Conservation (phyloP, 345 rosid genomes). For the Aquilaria malaccensis region DNA sequence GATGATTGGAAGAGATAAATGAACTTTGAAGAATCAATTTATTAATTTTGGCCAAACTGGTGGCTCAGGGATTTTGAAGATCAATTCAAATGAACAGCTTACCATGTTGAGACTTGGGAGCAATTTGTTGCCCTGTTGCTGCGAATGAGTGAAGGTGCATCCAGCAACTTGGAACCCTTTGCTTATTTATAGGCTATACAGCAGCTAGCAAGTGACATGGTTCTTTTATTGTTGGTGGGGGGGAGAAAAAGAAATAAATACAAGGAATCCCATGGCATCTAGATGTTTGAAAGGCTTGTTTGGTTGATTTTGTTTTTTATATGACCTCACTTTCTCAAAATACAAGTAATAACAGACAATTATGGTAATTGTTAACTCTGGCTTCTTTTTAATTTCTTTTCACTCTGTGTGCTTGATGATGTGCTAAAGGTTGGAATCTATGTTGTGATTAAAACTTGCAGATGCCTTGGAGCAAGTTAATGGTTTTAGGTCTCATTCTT, state of each 20-base stretch:
- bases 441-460: background rate
- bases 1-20: background rate
- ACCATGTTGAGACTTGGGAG: conserved; percentile 20
- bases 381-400: background rate
- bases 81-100: background rate
- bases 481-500: background rate
- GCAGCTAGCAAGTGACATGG: background rate
- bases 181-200: background rate
- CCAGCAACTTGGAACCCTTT: background rate
- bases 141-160: background rate
- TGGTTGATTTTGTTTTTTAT: conserved; percentile 6
- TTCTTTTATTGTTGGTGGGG: conserved; percentile 3
- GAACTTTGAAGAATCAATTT: background rate
- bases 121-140: background rate
- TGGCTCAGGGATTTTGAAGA: too few relatives aligned
- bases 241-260: background rate
- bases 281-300: background rate
- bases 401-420: background rate
- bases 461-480: background rate
- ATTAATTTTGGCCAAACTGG: too few relatives aligned
- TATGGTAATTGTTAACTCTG: background rate
- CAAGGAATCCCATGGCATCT: conserved; percentile 23
- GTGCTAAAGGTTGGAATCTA: conserved; percentile 2
- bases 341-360: background rate
- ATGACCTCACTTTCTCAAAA: conserved; percentile 1